A percentile compares a stretch with the other conserved stretches of the same genome.
Conservation (phyloP, 2,329 filamentous ascomycete genomes). For the Aschersonia sp. region DNA sequence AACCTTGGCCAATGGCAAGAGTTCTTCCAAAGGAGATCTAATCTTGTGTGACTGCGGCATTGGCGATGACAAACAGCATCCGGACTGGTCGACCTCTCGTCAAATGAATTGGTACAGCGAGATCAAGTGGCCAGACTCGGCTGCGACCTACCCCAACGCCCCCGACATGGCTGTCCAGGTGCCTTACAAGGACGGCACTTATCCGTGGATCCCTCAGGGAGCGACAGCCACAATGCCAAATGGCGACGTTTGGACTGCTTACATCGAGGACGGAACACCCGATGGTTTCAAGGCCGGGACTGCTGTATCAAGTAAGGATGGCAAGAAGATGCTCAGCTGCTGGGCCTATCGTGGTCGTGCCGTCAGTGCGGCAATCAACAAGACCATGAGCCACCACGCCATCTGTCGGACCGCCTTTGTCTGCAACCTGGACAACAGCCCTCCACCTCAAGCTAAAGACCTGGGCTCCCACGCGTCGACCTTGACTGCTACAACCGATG, state of each 20-base stretch:
- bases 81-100: constrained; percentile 26
- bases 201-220: constrained; percentile 23
- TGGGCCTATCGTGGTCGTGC: constrained; percentile 26
- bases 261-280: constrained; percentile 24
- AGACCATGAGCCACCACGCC: constrained; percentile 20
- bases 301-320: constrained; percentile 23
- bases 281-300: constrained; percentile 24
- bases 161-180: constrained; percentile 24
- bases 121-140: constrained; percentile 20
- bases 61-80: constrained; percentile 23
- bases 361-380: constrained; percentile 22
- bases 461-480: constrained; percentile 21
- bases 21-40: constrained; percentile 19
- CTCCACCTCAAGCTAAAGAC: constrained; percentile 19
- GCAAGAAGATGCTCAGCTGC: constrained; percentile 23
- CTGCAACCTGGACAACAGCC: constrained; percentile 20
- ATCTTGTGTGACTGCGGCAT: constrained; percentile 27
- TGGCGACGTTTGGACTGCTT: constrained; percentile 24
- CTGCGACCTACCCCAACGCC: constrained; percentile 18
- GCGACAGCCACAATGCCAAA: constrained; percentile 22
- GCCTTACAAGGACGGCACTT: constrained; percentile 21
- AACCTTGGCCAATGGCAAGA: constrained; percentile 9
- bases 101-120: constrained; percentile 29
- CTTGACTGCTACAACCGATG: constrained; percentile 15
- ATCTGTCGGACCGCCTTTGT: constrained; percentile 26